Evolutionary conservation across 208 protist species (phyloP).

Genomic region (Leishmania aethiopica): DNA sequence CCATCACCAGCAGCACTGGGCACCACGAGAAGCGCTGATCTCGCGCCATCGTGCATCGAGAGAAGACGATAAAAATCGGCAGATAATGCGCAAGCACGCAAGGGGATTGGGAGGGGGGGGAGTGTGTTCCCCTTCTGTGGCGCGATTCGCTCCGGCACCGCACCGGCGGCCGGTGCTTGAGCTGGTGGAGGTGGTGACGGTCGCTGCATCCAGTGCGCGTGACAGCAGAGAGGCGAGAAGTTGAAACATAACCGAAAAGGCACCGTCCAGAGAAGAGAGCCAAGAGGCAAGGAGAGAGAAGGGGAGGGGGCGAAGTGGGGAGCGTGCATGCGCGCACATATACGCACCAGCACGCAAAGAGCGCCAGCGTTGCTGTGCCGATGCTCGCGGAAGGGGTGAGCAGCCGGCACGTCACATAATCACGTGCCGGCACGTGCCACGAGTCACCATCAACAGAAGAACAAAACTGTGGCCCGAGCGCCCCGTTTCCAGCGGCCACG

Average conservation of each 20-base stretch:
- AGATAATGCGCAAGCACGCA: neutral
- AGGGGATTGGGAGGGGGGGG: neutral
- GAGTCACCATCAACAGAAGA: neutral
- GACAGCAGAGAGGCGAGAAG: neutral
- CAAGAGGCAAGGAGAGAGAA: neutral
- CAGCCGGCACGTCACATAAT: neutral
- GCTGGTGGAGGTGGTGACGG: neutral
- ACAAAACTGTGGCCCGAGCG: too few species aligned
- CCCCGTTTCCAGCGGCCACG: too few species aligned
- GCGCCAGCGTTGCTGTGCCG: neutral
- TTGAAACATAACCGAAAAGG: neutral
- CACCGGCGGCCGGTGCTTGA: neutral
- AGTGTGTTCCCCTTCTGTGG: neutral
- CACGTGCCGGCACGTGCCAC: neutral
- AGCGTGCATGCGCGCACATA: neutral
- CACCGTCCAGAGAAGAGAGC: neutral
- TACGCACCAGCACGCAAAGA: neutral
- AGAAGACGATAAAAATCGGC: neutral
- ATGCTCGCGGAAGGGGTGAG: neutral
- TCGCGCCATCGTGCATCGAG: neutral
- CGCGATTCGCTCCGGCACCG: neutral
- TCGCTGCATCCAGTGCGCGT: neutral
- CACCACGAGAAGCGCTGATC: conserved; percentile 8
- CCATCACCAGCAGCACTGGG: conserved; percentile 27
- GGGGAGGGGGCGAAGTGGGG: too few species aligned